Conservation (phyloP, 495 filamentous ascomycete species). For the Penicillium coprophilum region DNA sequence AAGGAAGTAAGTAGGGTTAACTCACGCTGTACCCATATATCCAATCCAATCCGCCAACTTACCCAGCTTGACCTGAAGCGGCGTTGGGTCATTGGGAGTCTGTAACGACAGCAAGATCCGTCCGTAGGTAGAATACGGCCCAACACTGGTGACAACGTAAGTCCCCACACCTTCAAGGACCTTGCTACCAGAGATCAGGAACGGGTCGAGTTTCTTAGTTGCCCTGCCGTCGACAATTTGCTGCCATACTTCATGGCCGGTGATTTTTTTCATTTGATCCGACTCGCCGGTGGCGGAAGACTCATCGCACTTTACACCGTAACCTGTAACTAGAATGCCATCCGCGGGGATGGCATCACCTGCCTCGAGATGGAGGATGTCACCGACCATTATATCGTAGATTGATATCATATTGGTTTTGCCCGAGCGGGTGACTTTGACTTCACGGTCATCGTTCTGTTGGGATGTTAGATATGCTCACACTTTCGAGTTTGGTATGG, state of each 20-base stretch:
- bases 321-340: constrained; percentile 60
- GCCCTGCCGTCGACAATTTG: constrained; percentile 55
- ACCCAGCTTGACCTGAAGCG: constrained; percentile 63
- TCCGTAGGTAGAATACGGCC: constrained; percentile 62
- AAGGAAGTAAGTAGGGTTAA: neutral
- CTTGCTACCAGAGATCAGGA: constrained; percentile 63
- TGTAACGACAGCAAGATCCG: constrained; percentile 64
- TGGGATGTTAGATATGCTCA: constrained; percentile 8
- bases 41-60: constrained; percentile 65
- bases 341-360: constrained; percentile 68
- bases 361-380: constrained; percentile 70
- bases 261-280: constrained; percentile 64
- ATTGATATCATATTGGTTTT: constrained; percentile 70
- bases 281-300: constrained; percentile 70
- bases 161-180: constrained; percentile 66
- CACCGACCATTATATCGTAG: constrained; percentile 69
- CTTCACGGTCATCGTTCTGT: constrained; percentile 73
- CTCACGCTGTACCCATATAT: constrained; percentile 48
- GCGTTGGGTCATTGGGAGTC: constrained; percentile 60
- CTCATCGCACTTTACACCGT: constrained; percentile 67
- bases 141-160: constrained; percentile 63
- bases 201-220: constrained; percentile 61
- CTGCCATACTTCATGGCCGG: constrained; percentile 57
- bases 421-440: constrained; percentile 76
- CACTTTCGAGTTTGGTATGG: neutral